Evolutionary conservation across 1,284 basidiomycete species (phyloP), one percentile per base, ranked within the genome.

Genomic region (Moesziomyces globuligerus): DNA sequence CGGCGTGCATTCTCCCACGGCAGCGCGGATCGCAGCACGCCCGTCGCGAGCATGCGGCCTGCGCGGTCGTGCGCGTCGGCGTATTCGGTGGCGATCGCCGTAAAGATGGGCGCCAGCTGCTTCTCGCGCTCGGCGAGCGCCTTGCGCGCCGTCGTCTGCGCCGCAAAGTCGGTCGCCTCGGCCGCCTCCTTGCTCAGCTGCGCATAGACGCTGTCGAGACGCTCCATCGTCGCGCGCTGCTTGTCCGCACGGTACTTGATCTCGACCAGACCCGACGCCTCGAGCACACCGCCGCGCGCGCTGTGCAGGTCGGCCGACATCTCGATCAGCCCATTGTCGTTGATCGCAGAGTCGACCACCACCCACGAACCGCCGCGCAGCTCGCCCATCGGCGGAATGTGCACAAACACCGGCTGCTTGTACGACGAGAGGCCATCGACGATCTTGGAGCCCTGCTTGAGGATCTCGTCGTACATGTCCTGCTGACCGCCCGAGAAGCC

Each of bases 401-500:
- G 98, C 59, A 99, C 92, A 83, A 98, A 98, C 70, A 97, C 91
- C n/a, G 96, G 96, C 79, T 96, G 93, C 84, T 93, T 95, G 88
- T 97, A 99, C 82, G 88, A 90, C 47, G 93, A 94, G 34, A 99
- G 87, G 41, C 95, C 96, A 82, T 99, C 96, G 84, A 99, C 96
- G 72, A 99, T 99, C 75, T 84, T 82, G 59, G 83, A 84, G 37
- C 84, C 84, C 61, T 80, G 78, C 75, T 82, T 82, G 65, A 82
- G 78, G 40, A 82, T 75, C 73, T 81, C 76, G 55, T 80, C 74
- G 72, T 86, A 86, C 94, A 97, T 97, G 84, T 97, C 94, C 84
- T 96, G 93, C 84, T 97, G 94, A 79, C 96, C 96, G 73, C 96
- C 96, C 23, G 96, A 98, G 89, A 99, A 99, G 36, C 96, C 96